Evolutionary conservation across 2,329 filamentous ascomycete species (phyloP).

Genomic region (Colletotrichum truncatum): DNA sequence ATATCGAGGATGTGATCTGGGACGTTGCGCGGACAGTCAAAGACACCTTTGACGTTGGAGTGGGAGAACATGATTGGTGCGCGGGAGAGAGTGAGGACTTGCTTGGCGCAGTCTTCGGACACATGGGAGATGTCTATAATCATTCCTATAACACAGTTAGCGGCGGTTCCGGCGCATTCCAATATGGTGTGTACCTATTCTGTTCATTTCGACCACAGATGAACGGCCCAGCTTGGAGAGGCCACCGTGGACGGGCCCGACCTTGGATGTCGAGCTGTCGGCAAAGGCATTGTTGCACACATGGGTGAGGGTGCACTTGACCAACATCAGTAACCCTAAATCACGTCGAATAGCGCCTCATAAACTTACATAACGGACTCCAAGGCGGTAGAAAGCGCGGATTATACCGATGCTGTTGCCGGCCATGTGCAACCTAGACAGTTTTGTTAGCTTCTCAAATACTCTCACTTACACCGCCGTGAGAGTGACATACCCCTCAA

Average conservation of each 20-base stretch:
- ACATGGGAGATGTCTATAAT: conserved; percentile 43
- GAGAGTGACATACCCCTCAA: conserved; percentile 38
- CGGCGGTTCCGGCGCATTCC: background rate
- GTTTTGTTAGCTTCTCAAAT: background rate
- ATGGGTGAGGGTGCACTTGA: conserved; percentile 38
- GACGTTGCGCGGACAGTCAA: conserved; percentile 44
- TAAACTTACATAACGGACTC: conserved; percentile 43
- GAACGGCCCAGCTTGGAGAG: conserved; percentile 39
- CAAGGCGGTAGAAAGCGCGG: conserved; percentile 41
- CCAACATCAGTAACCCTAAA: background rate
- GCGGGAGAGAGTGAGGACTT: conserved; percentile 35
- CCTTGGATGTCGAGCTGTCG: conserved; percentile 35
- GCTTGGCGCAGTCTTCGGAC: conserved; percentile 35
- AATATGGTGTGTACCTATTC: conserved; percentile 33
- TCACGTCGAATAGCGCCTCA: fast-evolving
- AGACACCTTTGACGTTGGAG: conserved; percentile 36
- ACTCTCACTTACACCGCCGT: fast-evolving
- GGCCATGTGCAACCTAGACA: conserved; percentile 37
- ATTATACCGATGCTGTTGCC: conserved; percentile 45
- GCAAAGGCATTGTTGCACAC: conserved; percentile 39
- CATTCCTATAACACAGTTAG: conserved; percentile 28
- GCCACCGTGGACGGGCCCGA: conserved; percentile 35
- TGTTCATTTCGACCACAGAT: conserved; percentile 45
- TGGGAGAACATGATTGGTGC: conserved; percentile 44
- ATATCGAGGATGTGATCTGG: conserved; percentile 47